Percentiles rank a stretch among this genome's conserved stretches.
phyloP scores from a whole-genome alignment of 345 rosid genomes.

The Mercurialis annua region DNA sequence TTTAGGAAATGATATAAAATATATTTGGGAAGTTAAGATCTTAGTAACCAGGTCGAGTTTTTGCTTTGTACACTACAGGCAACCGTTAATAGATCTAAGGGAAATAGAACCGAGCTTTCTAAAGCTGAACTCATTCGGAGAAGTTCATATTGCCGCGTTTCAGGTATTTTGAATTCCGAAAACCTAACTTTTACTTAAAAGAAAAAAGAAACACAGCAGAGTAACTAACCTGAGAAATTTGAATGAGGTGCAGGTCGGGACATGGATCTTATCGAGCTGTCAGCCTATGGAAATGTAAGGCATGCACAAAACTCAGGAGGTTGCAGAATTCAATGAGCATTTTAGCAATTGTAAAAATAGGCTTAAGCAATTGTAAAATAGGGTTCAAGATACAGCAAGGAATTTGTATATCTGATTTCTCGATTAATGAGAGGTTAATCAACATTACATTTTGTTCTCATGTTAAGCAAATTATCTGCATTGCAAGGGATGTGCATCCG shows the following conservation, averaged over 20 bases:
- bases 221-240: constrained; percentile 14
- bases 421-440: neutral
- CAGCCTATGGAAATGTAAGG: constrained; percentile 82
- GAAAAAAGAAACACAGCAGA: constrained; percentile 3
- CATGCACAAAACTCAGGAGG: constrained; percentile 60
- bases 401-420: neutral
- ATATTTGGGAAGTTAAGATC: neutral
- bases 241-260: constrained; percentile 55
- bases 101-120: constrained; percentile 74
- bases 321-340: constrained; percentile 73
- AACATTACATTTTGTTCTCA: neutral
- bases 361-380: neutral
- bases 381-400: neutral
- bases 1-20: neutral
- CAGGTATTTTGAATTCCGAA: constrained; percentile 45
- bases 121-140: constrained; percentile 76
- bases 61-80: constrained; percentile 41
- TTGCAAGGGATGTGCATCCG: neutral
- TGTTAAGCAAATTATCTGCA: neutral
- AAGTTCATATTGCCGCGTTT: constrained; percentile 87
- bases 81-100: constrained; percentile 83
- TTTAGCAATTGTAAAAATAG: neutral
- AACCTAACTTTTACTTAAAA: neutral
- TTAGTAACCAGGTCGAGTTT: neutral
- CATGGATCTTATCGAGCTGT: constrained; percentile 85